These are phyloP conservation scores for Porphyra umbilicalis DNA, from an alignment of 31 red algal species.

Conservation along the genomic window DNA sequence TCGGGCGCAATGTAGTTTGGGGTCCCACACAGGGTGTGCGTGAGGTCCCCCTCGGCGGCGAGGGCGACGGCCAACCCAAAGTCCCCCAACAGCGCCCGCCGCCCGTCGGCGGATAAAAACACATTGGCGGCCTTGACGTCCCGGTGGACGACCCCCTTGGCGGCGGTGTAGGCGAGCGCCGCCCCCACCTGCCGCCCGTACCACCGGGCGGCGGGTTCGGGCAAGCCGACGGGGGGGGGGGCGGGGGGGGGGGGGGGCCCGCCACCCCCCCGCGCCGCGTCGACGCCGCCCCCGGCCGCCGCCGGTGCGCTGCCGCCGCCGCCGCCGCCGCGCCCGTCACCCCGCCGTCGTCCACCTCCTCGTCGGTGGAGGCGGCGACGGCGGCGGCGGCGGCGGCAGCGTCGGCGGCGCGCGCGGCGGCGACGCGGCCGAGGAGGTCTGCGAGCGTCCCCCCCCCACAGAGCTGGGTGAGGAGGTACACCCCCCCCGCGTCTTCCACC, in stretches of 20 bases:
- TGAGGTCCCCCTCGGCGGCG: slow-evolving; percentile 7
- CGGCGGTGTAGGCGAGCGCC: slow-evolving; percentile 25
- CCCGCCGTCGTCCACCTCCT: background rate
- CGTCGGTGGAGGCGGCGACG: background rate
- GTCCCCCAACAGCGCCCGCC: slow-evolving; percentile 25
- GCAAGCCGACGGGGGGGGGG: background rate
- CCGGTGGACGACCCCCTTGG: slow-evolving; percentile 29
- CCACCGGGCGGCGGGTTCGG: slow-evolving; percentile 20
- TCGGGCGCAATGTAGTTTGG: slow-evolving; percentile 55
- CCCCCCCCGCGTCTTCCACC: slow-evolving; percentile 22
- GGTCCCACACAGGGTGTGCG: slow-evolving; percentile 26
- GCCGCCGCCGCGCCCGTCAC: background rate
- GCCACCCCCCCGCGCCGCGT: too few relatives aligned
- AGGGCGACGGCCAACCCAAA: slow-evolving; percentile 46
- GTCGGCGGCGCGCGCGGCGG: background rate
- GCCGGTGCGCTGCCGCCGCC: too few relatives aligned
- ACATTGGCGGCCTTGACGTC: slow-evolving; percentile 53
- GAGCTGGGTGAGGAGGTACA: slow-evolving; percentile 35
- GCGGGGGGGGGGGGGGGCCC: background rate
- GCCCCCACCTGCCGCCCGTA: slow-evolving; percentile 20
- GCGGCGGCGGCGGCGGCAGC: background rate
- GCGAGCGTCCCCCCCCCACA: slow-evolving; percentile 22
- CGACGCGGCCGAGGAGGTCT: slow-evolving; percentile 6
- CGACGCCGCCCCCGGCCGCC: too few relatives aligned
- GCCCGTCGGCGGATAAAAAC: slow-evolving; percentile 14